Evolutionary conservation across 139 green algal species (phyloP).

Genomic region (Diplosphaera chodatii): DNA sequence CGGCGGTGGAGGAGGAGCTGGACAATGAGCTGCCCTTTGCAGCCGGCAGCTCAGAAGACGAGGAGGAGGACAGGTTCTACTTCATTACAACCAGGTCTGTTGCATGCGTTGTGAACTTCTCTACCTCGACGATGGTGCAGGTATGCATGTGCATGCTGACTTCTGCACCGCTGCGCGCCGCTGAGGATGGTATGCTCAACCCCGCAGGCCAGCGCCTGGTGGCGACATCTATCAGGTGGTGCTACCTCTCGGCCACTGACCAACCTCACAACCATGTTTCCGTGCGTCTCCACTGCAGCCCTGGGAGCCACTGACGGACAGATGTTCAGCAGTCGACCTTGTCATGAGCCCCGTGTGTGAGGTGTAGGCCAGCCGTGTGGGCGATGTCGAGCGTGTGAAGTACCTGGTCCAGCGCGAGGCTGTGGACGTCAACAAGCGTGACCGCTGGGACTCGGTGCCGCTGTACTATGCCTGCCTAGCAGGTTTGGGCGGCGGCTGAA

Average conservation of each 20-base stretch:
- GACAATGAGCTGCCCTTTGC: background rate
- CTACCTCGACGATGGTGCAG: too few relatives aligned
- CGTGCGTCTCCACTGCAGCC: too few relatives aligned
- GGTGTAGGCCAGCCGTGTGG: slow-evolving; percentile 8
- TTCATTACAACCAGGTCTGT: slow-evolving; percentile 12
- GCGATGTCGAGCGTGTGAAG: slow-evolving; percentile 16
- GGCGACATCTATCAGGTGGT: slow-evolving; percentile 12
- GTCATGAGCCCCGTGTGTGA: too few relatives aligned
- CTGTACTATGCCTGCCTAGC: slow-evolving; percentile 24
- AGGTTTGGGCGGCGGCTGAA: too few relatives aligned
- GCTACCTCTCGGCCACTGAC: too few relatives aligned
- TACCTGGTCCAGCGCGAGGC: slow-evolving; percentile 16
- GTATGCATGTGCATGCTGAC: too few relatives aligned
- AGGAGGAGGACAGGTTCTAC: slow-evolving; percentile 14
- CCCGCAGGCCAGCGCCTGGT: slow-evolving; percentile 4
- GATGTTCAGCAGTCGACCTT: too few relatives aligned
- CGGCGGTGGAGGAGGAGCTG: background rate
- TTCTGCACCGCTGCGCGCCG: too few relatives aligned
- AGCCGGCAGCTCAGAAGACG: slow-evolving; percentile 6
- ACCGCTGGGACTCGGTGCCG: slow-evolving; percentile 15
- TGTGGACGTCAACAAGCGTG: slow-evolving; percentile 24
- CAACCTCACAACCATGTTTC: too few relatives aligned
- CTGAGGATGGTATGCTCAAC: background rate
- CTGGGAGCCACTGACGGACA: too few relatives aligned
- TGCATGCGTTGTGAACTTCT: too few relatives aligned